These are phyloP conservation scores for Phytophthora vignae DNA, from an alignment of 352 stramenopile genomes.

Conservation along the genomic window DNA sequence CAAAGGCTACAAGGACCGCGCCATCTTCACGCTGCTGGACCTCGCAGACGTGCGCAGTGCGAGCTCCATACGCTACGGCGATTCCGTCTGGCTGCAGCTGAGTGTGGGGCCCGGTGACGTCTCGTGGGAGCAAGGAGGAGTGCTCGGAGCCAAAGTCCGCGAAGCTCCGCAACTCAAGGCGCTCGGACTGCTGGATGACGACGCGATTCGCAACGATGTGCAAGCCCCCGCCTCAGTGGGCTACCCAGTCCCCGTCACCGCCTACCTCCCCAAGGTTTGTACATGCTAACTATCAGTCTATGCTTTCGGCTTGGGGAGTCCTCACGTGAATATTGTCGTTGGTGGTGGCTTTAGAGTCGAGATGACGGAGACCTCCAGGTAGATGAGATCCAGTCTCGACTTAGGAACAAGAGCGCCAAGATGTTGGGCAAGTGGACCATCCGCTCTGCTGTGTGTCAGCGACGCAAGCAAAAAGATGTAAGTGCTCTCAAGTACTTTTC, in stretches of 20 bases:
- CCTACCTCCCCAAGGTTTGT: slow-evolving; percentile 76
- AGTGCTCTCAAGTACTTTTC: neutral
- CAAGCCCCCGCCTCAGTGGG: slow-evolving; percentile 61
- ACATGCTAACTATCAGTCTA: neutral
- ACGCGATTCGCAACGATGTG: slow-evolving; percentile 54
- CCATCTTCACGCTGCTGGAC: slow-evolving; percentile 78
- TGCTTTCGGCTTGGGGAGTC: neutral
- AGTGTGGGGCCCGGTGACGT: slow-evolving; percentile 70
- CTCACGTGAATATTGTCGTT: neutral
- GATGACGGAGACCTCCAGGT: slow-evolving; percentile 79
- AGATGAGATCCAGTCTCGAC: slow-evolving; percentile 81
- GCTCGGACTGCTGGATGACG: slow-evolving; percentile 60
- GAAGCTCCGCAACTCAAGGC: slow-evolving; percentile 75
- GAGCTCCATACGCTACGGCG: slow-evolving; percentile 75
- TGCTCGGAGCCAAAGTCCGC: slow-evolving; percentile 78
- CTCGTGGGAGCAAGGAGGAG: slow-evolving; percentile 77
- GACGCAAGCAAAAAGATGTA: slow-evolving; percentile 60
- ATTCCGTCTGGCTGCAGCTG: slow-evolving; percentile 80
- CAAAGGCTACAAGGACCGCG: slow-evolving; percentile 61
- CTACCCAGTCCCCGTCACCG: slow-evolving; percentile 64
- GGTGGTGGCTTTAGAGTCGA: slow-evolving; percentile 47
- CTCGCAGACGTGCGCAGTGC: slow-evolving; percentile 71
- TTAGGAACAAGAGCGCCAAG: slow-evolving; percentile 78
- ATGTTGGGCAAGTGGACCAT: slow-evolving; percentile 86
- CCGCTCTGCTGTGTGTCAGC: slow-evolving; percentile 62